A percentile compares a stretch with the other conserved stretches of the same genome.
Conservation (phyloP, 768 basidiomycete species). For the Sutorius australiensis region DNA sequence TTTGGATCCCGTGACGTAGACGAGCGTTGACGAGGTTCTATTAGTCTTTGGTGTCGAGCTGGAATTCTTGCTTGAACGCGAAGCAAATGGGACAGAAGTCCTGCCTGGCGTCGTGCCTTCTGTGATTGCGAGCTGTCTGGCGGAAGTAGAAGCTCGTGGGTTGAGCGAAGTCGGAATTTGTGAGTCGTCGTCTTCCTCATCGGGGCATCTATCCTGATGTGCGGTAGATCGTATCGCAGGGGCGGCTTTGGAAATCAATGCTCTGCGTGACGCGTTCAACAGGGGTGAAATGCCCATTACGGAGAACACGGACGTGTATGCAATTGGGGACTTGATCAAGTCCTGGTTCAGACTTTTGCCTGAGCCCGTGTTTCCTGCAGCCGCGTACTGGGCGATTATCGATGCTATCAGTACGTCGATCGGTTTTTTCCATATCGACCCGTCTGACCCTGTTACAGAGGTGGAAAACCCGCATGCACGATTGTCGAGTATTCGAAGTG, state of each 20-base stretch:
- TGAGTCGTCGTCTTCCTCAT: conserved; percentile 35
- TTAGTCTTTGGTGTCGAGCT: conserved; percentile 77
- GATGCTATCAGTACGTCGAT: conserved; percentile 59
- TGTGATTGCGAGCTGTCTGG: conserved; percentile 61
- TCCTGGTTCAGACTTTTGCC: conserved; percentile 83
- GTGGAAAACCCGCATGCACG: conserved; percentile 67
- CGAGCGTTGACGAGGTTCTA: conserved; percentile 1
- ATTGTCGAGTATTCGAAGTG: conserved; percentile 56
- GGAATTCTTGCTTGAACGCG: conserved; percentile 63
- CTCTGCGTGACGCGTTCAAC: conserved; percentile 72
- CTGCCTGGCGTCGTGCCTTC: conserved; percentile 59
- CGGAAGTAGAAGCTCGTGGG: conserved; percentile 71
- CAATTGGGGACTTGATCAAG: conserved; percentile 80
- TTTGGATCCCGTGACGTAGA: neutral
- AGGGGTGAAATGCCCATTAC: conserved; percentile 63
- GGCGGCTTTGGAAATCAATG: conserved; percentile 63
- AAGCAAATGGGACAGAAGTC: conserved; percentile 48
- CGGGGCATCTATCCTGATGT: neutral
- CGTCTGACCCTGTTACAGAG: conserved; percentile 39
- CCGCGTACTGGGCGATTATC: conserved; percentile 65
- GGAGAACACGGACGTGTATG: conserved; percentile 68
- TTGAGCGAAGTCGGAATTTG: conserved; percentile 82
- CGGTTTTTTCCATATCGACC: neutral
- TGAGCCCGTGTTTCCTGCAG: conserved; percentile 71
- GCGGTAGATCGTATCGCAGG: conserved; percentile 76